Evolutionary conservation across 768 basidiomycete species (phyloP), one percentile per base, ranked within the genome.

Genomic region (Pisolithus albus): DNA sequence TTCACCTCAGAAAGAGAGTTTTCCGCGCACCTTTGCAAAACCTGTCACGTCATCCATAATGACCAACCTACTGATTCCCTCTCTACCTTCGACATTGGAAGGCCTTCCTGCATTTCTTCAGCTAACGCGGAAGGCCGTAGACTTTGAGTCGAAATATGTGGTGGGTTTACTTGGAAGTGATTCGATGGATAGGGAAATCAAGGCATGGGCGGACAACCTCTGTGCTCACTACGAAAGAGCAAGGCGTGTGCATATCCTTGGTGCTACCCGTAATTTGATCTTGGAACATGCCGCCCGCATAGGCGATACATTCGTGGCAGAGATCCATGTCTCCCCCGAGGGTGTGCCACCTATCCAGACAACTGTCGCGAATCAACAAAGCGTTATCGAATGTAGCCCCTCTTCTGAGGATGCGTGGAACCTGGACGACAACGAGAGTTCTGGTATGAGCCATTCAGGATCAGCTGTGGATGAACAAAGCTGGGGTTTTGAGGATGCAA

Each of bases 171-270:
- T 87, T 15, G 75, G 76, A 13, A 76, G 74, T 49, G 75, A 74
- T 19, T 50, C 56, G 11, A 67, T 69, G 5, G 81, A 83, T 42
- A 71, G 70, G 23, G 70, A 81, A 7, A 78, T 94, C 50, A 77
- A 79, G 59, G 59, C 67, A 6, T 95, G 92, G 88, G 78, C 77
- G 4, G 76, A 83, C 46, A 77, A 80, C 4, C 75, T 89, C 10
- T 77, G 80, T 16, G 68, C 74, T 3, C 88, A 91, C 65, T 95
- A 92, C 64, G 92, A 92, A 64, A 80, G 81, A 53, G 81, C 84
- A 58, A 69, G 91, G 59, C 76, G 92, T 13, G 69, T 78, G 32
- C 71, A 74, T 47, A 79, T 92, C 42, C 73, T 92, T 6, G 82
- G 87, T 39, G 66, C 67, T n/a, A 76, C 80, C 13, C 74, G 91